phyloP scores from a whole-genome alignment of 768 basidiomycete species.

The Suillus hirtellus region DNA sequence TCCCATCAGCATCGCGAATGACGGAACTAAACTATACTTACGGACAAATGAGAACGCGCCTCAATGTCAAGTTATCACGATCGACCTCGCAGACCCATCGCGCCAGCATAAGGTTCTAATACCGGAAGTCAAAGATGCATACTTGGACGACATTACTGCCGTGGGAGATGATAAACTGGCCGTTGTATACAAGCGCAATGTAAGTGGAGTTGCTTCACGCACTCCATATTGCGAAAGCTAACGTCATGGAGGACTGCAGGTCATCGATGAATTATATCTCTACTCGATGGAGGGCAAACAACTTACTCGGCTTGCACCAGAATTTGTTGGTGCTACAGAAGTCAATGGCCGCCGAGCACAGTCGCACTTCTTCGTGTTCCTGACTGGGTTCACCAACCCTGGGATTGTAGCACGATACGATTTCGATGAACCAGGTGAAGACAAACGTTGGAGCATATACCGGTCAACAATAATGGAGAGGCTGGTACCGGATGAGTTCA shows the following conservation, averaged over 20 bases:
- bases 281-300: constrained; percentile 56
- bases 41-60: constrained; percentile 68
- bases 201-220: constrained; percentile 31
- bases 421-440: constrained; percentile 41
- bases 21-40: constrained; percentile 62
- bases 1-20: constrained; percentile 56
- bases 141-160: constrained; percentile 49
- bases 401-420: constrained; percentile 65
- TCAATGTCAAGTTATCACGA: constrained; percentile 61
- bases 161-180: constrained; percentile 59
- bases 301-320: constrained; percentile 56
- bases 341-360: constrained; percentile 53
- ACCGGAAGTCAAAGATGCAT: constrained; percentile 65
- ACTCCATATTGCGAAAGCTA: neutral
- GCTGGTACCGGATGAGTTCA: constrained; percentile 66
- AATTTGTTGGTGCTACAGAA: constrained; percentile 66
- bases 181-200: constrained; percentile 71
- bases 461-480: constrained; percentile 59
- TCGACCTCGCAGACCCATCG: constrained; percentile 55
- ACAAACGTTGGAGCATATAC: constrained; percentile 60
- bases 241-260: constrained; percentile 37
- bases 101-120: constrained; percentile 60
- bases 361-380: constrained; percentile 60
- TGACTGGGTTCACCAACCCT: constrained; percentile 73
- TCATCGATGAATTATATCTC: constrained; percentile 79